phyloP scores from a whole-genome alignment of 176 grass and related monocot genomes.

The Echinochloa phyllopogon region DNA sequence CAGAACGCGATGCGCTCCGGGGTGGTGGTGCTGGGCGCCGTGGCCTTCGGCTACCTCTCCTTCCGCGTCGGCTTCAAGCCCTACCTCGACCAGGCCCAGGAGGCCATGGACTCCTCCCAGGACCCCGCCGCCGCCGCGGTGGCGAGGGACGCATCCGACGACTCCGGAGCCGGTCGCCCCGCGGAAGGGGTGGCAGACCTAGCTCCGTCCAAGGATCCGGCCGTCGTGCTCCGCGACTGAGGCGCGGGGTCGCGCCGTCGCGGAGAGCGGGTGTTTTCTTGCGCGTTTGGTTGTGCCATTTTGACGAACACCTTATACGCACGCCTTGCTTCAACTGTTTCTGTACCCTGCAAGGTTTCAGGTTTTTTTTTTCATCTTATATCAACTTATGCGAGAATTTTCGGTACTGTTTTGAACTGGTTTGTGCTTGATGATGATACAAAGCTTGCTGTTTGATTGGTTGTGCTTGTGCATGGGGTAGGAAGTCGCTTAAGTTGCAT shows the following conservation, averaged over 20 bases:
- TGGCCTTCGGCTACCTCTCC: constrained; percentile 87
- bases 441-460: neutral
- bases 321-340: neutral
- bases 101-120: constrained; percentile 51
- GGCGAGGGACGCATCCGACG: neutral
- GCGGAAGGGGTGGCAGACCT: neutral
- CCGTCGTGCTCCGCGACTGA: constrained; percentile 57
- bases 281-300: constrained; percentile 5
- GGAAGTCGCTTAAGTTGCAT: neutral
- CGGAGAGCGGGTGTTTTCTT: neutral
- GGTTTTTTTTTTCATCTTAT: neutral
- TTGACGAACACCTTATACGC: constrained; percentile 39
- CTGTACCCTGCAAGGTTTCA: neutral
- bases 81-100: constrained; percentile 77
- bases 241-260: neutral
- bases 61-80: constrained; percentile 85
- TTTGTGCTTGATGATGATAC: neutral
- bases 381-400: neutral
- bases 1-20: constrained; percentile 79
- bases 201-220: constrained; percentile 44
- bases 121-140: neutral
- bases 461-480: neutral
- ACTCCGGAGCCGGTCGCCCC: neutral
- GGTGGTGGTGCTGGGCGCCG: constrained; percentile 76
- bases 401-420: neutral